Conservation (phyloP, 2,329 filamentous ascomycete species). For the Phialophora macrospora region DNA sequence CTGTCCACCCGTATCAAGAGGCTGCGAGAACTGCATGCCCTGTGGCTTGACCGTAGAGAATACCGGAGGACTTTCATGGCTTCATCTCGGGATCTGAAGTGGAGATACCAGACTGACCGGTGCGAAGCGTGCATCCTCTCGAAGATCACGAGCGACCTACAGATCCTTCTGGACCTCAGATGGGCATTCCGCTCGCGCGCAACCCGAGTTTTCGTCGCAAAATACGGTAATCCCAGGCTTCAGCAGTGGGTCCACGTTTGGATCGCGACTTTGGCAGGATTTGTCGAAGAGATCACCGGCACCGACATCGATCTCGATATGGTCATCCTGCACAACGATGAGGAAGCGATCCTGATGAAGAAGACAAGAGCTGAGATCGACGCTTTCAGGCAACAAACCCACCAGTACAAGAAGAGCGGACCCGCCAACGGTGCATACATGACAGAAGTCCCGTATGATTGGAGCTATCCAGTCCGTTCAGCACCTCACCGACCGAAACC, state of each 20-base stretch:
- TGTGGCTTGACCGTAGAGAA: constrained; percentile 42
- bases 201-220: constrained; percentile 23
- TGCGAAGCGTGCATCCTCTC: constrained; percentile 49
- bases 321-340: constrained; percentile 21
- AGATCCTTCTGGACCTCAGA: constrained; percentile 43
- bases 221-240: constrained; percentile 28
- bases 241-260: constrained; percentile 30
- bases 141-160: constrained; percentile 41
- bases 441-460: constrained; percentile 2
- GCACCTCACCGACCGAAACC: background rate
- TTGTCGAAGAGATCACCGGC: constrained; percentile 11
- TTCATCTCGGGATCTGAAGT: constrained; percentile 26
- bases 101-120: constrained; percentile 42
- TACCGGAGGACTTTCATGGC: constrained; percentile 24
- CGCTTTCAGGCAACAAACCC: constrained; percentile 8
- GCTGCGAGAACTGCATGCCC: constrained; percentile 42
- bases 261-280: constrained; percentile 20
- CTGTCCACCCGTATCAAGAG: constrained; percentile 36
- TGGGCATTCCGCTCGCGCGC: constrained; percentile 28
- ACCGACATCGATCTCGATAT: constrained; percentile 21
- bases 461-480: background rate
- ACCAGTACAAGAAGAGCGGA: constrained; percentile 10
- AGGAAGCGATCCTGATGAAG: constrained; percentile 22
- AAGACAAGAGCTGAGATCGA: constrained; percentile 24
- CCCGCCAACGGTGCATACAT: background rate